A percentile compares a stretch with the other conserved stretches of the same genome.
phyloP scores from a whole-genome alignment of 306 rosid genomes.

The Astragalus glycyphyllos region DNA sequence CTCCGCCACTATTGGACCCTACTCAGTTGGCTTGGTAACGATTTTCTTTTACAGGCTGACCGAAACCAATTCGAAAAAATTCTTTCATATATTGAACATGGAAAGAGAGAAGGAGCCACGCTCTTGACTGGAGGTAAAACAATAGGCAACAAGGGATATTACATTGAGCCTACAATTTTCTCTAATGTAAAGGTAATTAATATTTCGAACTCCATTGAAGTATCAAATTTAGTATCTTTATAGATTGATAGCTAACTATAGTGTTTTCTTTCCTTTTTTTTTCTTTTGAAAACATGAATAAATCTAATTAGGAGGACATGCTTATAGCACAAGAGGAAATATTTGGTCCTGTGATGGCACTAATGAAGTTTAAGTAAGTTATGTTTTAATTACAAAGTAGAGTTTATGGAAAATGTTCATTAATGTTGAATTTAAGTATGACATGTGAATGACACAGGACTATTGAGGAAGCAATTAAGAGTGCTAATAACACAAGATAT shows the following conservation, averaged over 20 bases:
- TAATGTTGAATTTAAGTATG: not conserved
- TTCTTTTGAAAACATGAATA: not conserved
- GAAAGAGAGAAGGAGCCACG: conserved; percentile 85
- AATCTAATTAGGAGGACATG: conserved; percentile 66
- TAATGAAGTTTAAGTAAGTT: conserved; percentile 76
- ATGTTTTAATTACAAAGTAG: not conserved
- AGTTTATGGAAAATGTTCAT: not conserved
- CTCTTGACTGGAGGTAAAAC: conserved; percentile 73
- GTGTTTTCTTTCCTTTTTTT: not conserved
- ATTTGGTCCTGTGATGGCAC: conserved; percentile 72
- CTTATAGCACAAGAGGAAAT: conserved; percentile 71
- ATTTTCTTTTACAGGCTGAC: conserved; percentile 54
- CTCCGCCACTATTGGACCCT: no score
- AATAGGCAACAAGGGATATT: conserved; percentile 19
- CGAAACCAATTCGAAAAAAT: conserved; percentile 66
- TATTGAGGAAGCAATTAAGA: conserved; percentile 69
- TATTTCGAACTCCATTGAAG: no score
- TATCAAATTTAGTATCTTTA: no score
- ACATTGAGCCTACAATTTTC: no score
- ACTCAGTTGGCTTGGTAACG: not conserved
- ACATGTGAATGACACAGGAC: conserved; percentile 58
- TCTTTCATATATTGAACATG: conserved; percentile 70
- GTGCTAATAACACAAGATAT: conserved; percentile 68
- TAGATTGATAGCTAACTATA: no score
- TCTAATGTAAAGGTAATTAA: no score